These are phyloP conservation scores for Cercospora sp. DNA, from an alignment of 2,329 filamentous ascomycete genomes.

Conservation along the genomic window DNA sequence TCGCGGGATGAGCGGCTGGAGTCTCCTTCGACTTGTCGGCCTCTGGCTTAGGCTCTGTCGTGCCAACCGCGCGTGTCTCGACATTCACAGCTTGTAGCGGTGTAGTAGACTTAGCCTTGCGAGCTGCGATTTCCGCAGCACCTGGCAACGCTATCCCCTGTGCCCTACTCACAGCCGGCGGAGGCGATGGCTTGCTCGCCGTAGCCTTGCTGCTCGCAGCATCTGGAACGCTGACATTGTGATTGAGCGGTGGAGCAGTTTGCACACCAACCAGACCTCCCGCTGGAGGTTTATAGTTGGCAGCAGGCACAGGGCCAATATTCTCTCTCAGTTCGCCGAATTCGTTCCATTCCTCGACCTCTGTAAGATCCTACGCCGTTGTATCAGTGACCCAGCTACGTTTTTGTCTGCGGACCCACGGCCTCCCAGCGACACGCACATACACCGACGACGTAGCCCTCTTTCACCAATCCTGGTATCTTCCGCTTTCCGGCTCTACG, in stretches of 20 bases:
- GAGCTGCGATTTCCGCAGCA: slow-evolving; percentile 38
- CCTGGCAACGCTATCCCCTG: slow-evolving; percentile 35
- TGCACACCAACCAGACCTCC: slow-evolving; percentile 33
- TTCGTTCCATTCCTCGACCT: slow-evolving; percentile 99
- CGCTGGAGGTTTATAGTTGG: slow-evolving; percentile 30
- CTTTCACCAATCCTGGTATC: slow-evolving; percentile 84
- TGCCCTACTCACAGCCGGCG: slow-evolving; percentile 24
- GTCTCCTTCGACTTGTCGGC: slow-evolving; percentile 18
- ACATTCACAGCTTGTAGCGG: slow-evolving; percentile 17
- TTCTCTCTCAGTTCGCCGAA: slow-evolving; percentile 92
- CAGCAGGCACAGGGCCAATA: slow-evolving; percentile 57
- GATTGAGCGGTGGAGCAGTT: slow-evolving; percentile 29
- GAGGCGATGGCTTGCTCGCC: slow-evolving; percentile 29
- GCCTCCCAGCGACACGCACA: slow-evolving; percentile 43
- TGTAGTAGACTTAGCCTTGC: slow-evolving; percentile 13
- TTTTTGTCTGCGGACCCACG: background rate
- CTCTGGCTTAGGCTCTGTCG: background rate
- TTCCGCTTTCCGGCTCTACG: slow-evolving; percentile 82
- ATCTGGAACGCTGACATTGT: slow-evolving; percentile 12
- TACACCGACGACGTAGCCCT: slow-evolving; percentile 81
- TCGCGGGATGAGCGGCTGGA: slow-evolving; percentile 9
- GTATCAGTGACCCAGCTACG: background rate
- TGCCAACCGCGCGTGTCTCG: slow-evolving; percentile 31
- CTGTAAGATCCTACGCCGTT: slow-evolving; percentile 71
- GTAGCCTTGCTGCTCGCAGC: slow-evolving; percentile 9